Evolutionary conservation across 2,329 filamentous ascomycete species (phyloP).

Genomic region (Aspergillus chevalieri): DNA sequence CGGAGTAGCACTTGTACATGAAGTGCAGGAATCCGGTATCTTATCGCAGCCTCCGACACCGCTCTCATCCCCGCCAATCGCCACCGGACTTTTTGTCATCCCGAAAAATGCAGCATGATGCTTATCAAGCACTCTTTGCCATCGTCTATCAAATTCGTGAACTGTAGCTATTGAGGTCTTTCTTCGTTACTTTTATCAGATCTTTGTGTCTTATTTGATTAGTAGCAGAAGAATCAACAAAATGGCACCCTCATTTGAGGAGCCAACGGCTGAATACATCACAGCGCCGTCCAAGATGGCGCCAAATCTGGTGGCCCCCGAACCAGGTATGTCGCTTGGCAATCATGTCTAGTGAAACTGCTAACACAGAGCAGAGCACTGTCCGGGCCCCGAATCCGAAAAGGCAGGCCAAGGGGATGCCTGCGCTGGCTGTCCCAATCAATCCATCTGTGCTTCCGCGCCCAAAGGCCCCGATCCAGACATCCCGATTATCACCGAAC

Average conservation of each 20-base stretch:
- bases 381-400: constrained; percentile 65
- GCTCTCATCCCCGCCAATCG: constrained; percentile 21
- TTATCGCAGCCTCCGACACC: constrained; percentile 12
- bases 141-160: background rate
- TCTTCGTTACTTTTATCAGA: background rate
- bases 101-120: constrained; percentile 7
- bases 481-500: constrained; percentile 77
- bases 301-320: constrained; percentile 83
- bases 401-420: constrained; percentile 63
- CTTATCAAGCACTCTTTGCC: constrained; percentile 27
- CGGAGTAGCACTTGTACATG: background rate
- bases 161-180: background rate
- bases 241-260: constrained; percentile 83
- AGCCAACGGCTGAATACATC: constrained; percentile 65
- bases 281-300: constrained; percentile 69
- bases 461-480: constrained; percentile 95
- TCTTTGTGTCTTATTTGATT: background rate
- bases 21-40: background rate
- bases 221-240: constrained; percentile 2
- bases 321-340: constrained; percentile 54
- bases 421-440: constrained; percentile 92
- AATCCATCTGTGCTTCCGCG: constrained; percentile 86
- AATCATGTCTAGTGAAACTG: background rate
- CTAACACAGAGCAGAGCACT: constrained; percentile 60
- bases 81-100: constrained; percentile 25